Evolutionary conservation across 768 basidiomycete genomes (phyloP).

Genomic region (Lactarius vividus): DNA sequence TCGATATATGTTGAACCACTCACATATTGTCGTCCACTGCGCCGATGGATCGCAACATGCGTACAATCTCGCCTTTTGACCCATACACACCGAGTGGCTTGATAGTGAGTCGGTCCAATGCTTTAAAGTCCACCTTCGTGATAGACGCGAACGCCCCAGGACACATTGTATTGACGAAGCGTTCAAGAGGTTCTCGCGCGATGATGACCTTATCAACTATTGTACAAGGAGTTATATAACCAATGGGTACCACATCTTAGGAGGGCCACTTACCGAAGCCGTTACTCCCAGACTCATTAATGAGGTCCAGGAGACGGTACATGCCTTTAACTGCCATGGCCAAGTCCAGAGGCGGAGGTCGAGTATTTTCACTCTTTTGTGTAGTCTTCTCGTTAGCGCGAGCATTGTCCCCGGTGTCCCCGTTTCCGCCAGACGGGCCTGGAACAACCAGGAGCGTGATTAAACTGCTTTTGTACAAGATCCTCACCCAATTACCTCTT

Average conservation of each 20-base stretch:
- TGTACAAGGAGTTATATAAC: not conserved
- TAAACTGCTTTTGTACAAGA: not conserved
- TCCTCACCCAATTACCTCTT: not conserved
- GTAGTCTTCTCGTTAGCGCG: not conserved
- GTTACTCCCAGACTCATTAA: constrained; percentile 47
- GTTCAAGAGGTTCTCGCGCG: constrained; percentile 44
- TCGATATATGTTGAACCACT: constrained; percentile 25
- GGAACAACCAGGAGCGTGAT: not conserved
- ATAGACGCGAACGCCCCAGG: constrained; percentile 52
- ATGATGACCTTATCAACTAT: constrained; percentile 63
- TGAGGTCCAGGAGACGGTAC: constrained; percentile 31
- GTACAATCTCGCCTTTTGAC: constrained; percentile 46
- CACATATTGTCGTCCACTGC: constrained; percentile 42
- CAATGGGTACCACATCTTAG: not conserved
- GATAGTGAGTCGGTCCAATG: constrained; percentile 44
- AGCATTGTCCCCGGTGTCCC: not conserved
- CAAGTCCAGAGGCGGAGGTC: not conserved
- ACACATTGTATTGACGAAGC: constrained; percentile 46
- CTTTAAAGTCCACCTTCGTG: constrained; percentile 25
- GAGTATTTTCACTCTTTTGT: not conserved
- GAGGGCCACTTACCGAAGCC: constrained; percentile 43
- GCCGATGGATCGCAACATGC: constrained; percentile 39
- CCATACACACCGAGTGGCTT: constrained; percentile 58
- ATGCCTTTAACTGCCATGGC: not conserved
- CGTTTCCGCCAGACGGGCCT: not conserved